Evolutionary conservation across 2,329 filamentous ascomycete genomes (phyloP), one percentile per base, ranked within the genome.

Genomic region (Beauveria australis): DNA sequence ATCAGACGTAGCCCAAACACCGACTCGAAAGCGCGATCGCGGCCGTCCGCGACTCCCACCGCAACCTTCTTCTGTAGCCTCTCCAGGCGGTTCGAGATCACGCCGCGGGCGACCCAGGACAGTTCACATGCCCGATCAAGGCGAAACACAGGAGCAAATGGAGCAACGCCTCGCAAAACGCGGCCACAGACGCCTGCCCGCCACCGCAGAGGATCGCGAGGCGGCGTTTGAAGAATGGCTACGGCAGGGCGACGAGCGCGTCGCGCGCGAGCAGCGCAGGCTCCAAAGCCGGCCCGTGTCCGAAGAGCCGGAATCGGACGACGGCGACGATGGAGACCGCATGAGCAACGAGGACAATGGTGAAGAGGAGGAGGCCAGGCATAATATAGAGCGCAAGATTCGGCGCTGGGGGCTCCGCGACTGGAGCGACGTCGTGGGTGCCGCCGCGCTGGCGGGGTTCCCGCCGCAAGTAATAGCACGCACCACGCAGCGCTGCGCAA

Each of bases 351-450:
- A 64, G 26, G 63, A 64, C 19, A 63, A 65, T 19, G 62, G 61
- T 43, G 57, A 61, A 48, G 44, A 55, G 5, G 57, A 61, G 49
- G 44, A 55, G 5, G 49, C 61, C 18, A 64, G 66, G 33, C 64
- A 61, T 37, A 68, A 66, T 22, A 51, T 53, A 14, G 67, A 69
- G 16, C 65, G 63, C n/a, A 72, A 66, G 59, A 67, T 72, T 3
- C 64, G 67, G 2, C 67, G 70, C 49, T 79, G 71, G 70, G 78
- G 72, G 16, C 75, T 85, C 14, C 82, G 89, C 24, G 89, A 95
- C 74, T 97, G 93, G 93, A 89, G 86, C 65, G 90, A 96, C 65
- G 82, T 97, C 1, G 75, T 97, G 30, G 89, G 89, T 0, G 80
- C 91, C 1, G 93, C 93, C 3, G 82, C 89, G 0, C 75, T 95